Conservation (phyloP, 768 basidiomycete genomes). For the Auricularia auricula-judae region DNA sequence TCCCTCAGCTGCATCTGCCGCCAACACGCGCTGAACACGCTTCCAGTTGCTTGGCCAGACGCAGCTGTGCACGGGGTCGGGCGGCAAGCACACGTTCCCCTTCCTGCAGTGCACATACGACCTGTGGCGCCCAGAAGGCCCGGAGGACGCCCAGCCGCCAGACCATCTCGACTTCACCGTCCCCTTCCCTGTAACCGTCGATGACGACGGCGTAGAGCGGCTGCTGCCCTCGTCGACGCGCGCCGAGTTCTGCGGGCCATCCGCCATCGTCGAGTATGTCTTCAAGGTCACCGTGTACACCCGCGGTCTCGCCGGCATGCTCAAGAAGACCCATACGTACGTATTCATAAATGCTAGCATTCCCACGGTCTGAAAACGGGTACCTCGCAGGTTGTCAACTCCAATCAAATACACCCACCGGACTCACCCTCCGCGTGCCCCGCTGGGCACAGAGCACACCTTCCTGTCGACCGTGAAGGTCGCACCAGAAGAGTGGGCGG, state of each 20-base stretch:
- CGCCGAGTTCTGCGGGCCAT: background rate
- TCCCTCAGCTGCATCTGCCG: conserved; percentile 2
- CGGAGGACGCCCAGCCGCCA: conserved; percentile 13
- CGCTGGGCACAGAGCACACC: conserved; percentile 29
- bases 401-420: conserved; percentile 44
- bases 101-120: conserved; percentile 9
- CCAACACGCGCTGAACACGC: background rate
- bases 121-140: conserved; percentile 9
- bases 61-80: conserved; percentile 9
- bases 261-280: conserved; percentile 1
- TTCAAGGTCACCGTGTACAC: background rate
- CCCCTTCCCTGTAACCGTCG: background rate
- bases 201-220: background rate
- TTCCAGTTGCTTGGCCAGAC: conserved; percentile 15
- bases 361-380: background rate
- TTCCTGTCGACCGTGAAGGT: conserved; percentile 51
- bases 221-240: background rate
- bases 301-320: background rate
- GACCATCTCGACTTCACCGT: background rate
- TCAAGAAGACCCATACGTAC: conserved; percentile 4
- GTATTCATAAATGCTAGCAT: background rate
- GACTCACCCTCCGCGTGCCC: conserved; percentile 43
- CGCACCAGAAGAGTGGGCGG: conserved; percentile 54
- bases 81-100: background rate
- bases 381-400: conserved; percentile 29